Evolutionary conservation across 169 alveolate species (phyloP).

Genomic region (Cryptosporidium tyzzeri): DNA sequence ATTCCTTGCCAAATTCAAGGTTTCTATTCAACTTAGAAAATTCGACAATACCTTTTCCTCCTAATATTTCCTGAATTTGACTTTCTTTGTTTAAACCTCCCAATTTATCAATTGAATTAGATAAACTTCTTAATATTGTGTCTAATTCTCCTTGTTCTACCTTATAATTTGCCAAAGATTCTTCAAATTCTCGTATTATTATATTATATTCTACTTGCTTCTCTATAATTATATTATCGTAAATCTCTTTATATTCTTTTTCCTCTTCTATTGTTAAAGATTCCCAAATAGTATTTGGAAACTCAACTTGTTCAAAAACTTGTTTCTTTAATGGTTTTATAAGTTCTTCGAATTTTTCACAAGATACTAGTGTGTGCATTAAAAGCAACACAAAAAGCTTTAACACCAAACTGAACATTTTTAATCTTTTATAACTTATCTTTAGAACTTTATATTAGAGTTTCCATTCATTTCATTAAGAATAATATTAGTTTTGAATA

Average conservation of each 20-base stretch:
- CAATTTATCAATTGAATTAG: neutral
- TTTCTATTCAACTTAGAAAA: conserved; percentile 12
- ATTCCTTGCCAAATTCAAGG: conserved; percentile 7
- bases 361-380: neutral
- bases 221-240: conserved; percentile 4
- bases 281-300: conserved; percentile 18
- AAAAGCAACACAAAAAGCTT: neutral
- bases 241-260: neutral
- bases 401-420: neutral
- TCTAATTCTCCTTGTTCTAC: neutral
- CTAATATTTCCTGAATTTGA: conserved; percentile 16
- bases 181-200: conserved; percentile 16
- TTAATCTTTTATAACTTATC: neutral
- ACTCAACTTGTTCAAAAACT: neutral
- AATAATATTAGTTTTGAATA: too few species aligned
- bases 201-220: conserved; percentile 26
- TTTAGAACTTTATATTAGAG: neutral
- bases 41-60: conserved; percentile 53
- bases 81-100: neutral
- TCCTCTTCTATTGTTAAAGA: conserved; percentile 9
- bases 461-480: neutral
- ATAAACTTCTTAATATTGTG: neutral
- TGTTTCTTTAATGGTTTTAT: conserved; percentile 31
- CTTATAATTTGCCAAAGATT: neutral
- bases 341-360: neutral